Base-by-base conservation (phyloP, 2,329 filamentous ascomycete genomes). In the Pseudogymnoascus sp. region DNA sequence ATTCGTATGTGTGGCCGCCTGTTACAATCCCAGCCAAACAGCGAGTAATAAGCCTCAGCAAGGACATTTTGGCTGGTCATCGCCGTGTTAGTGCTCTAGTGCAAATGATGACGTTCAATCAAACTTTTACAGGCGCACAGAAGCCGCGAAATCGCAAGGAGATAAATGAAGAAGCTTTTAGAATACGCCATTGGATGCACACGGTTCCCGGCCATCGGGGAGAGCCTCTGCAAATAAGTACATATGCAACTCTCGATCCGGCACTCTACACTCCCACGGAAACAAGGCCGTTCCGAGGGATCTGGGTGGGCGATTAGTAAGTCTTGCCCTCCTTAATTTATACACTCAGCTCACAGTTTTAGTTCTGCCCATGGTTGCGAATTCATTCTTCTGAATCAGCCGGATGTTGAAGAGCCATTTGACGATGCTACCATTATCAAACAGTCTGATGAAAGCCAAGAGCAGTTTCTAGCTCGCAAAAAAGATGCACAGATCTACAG, bases 361-460 rank as follows among this genome's bases (percentile, higher is more conserved):
- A 97, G 96, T 71, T 89, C 86, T 26, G 86, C 85, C 0, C 93
- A 98, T 70, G 92, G 93, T 0, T 93, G 89, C 73, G 93, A 98
- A 74, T 96, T 97, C 63, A 72, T 98, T 4, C 79, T 96, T 11
- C 78, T 98, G 53, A 80, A 91, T 68, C 95, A 99, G 71, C 86
- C 86, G 0, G 86, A 89, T 60, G 73, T 79, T 40, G 79, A 82
- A 16, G 67, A 65, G 26, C 66, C 68, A 31, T 70, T 71, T 62
- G 73, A 76, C 22, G 75, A 79, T 46, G 70, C 77, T 3, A 75
- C 75, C 1, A 71, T 84, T 2, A 67, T 74, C 4, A 77, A 76
- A 53, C 62, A 67, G 7, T 71, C 75, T 0, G 70, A 68, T 11
- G 82, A 87, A 68, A 76, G 76, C 4, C 74, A 78, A 14, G 74